phyloP scores from a whole-genome alignment of 768 basidiomycete species.

The Megacollybia marginata region DNA sequence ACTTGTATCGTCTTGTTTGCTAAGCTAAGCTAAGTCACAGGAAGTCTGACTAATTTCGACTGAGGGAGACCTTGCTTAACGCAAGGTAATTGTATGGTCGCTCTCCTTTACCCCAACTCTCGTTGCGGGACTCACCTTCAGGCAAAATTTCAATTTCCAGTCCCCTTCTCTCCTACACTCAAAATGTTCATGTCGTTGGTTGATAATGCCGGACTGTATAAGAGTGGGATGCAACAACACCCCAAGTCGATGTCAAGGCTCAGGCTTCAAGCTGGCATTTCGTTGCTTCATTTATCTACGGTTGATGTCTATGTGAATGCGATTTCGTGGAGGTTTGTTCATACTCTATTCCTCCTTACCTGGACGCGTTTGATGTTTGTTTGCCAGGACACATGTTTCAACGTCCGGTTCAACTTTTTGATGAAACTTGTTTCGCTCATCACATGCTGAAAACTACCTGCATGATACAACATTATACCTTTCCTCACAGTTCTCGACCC shows the following conservation, averaged over 20 bases:
- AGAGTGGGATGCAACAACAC: conserved; percentile 25
- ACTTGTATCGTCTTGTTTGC: too few species aligned
- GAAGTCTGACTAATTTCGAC: too few species aligned
- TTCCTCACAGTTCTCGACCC: conserved; percentile 91
- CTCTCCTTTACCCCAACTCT: too few species aligned
- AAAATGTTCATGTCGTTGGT: conserved; percentile 72
- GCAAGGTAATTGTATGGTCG: too few species aligned
- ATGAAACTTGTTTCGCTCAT: conserved; percentile 64
- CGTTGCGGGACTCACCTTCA: too few species aligned
- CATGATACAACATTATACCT: conserved; percentile 75
- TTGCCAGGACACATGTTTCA: conserved; percentile 76
- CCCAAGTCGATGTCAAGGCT: conserved; percentile 65
- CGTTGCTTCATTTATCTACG: conserved; percentile 69
- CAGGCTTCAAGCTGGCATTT: conserved; percentile 76
- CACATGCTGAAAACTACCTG: conserved; percentile 53
- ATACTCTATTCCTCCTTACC: conserved; percentile 9
- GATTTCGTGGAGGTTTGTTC: conserved; percentile 56
- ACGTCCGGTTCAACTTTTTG: conserved; percentile 76
- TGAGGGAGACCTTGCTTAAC: too few species aligned
- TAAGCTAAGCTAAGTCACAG: too few species aligned
- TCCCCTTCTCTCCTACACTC: conserved; percentile 70
- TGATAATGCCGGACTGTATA: conserved; percentile 59
- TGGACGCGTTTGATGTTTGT: conserved; percentile 1
- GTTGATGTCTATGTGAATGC: conserved; percentile 48
- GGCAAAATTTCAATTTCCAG: too few species aligned